Percentiles rank a stretch among this genome's conserved stretches.
phyloP scores from a whole-genome alignment of 148 eudicot species.

The Rheum nobile region DNA sequence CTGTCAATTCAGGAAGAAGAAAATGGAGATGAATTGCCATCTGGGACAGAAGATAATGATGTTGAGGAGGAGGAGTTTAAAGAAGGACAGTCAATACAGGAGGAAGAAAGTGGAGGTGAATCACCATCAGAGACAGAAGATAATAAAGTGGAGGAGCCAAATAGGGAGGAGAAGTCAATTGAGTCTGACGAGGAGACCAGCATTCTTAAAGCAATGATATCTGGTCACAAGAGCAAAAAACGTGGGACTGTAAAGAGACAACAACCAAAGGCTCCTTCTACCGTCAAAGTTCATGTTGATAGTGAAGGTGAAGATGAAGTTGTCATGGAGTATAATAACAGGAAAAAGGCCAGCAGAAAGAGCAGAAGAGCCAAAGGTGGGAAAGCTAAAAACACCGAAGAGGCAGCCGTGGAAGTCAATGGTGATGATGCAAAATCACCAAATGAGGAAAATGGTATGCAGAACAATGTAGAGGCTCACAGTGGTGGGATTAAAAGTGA shows the following conservation, averaged over 20 bases:
- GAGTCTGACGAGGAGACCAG: slow-evolving; percentile 47
- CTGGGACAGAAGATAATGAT: slow-evolving; percentile 14
- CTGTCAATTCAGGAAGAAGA: slow-evolving; percentile 24
- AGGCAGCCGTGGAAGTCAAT: slow-evolving; percentile 21
- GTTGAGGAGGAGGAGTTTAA: slow-evolving; percentile 35
- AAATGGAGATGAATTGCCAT: slow-evolving; percentile 14
- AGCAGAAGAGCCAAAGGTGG: slow-evolving; percentile 61
- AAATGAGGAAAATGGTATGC: slow-evolving; percentile 17
- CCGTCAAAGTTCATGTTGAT: slow-evolving; percentile 15
- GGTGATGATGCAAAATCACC: slow-evolving; percentile 12
- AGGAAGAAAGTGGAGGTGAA: slow-evolving; percentile 24
- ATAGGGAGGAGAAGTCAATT: slow-evolving; percentile 14
- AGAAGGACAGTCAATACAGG: slow-evolving; percentile 20
- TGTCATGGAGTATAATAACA: slow-evolving; percentile 54
- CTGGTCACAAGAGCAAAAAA: slow-evolving; percentile 38
- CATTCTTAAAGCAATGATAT: slow-evolving; percentile 58
- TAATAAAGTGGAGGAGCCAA: slow-evolving; percentile 16
- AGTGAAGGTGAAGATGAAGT: slow-evolving; percentile 39
- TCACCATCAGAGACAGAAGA: slow-evolving; percentile 31
- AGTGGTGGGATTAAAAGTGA: slow-evolving; percentile 21
- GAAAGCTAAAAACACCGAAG: slow-evolving; percentile 31
- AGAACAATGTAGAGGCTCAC: slow-evolving; percentile 13
- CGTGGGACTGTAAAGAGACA: slow-evolving; percentile 13
- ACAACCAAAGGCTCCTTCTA: slow-evolving; percentile 16
- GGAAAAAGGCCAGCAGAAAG: slow-evolving; percentile 40